Evolutionary conservation across 2,329 filamentous ascomycete species (phyloP), one percentile per base, ranked within the genome.

Genomic region (Coniella lustricola): DNA sequence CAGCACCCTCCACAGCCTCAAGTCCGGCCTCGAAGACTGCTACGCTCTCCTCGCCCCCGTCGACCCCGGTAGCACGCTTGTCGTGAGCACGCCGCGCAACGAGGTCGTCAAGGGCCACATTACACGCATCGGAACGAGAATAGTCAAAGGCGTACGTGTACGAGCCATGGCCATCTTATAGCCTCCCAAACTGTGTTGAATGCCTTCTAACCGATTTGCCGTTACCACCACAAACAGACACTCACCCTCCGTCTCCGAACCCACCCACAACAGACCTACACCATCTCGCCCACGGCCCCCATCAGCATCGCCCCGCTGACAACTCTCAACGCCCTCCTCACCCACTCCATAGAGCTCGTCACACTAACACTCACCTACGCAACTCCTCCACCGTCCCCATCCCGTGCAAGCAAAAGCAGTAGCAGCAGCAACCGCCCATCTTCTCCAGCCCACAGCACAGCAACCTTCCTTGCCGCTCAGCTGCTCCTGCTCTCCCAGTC

Each of bases 51-150:
- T 98, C 25, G 85, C 89, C 7, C 90, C 91, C 1, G 77, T 84
- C 54, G 89, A 95, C 61, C 83, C 85, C 1, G 90, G 90, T 8
- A 90, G 84, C 58, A 98, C 91, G 1, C 79, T 98, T 22, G 90
- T 93, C 25, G 77, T 98, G 56, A 93, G 87, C 53, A 94, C 90
- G 13, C 78, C 85, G 48, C 81, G 90, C 48, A 91, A 88, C 48
- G 93, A 98, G 70, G 82, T 79, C 56, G 82, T 97, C 54, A 98
- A 98, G 66, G 93, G 93, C 16, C 87, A 89, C 59, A 81, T 97
- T 52, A 97, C 91, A 1, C 81, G 93, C 46, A 81, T 95, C 32
- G 93, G 93, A 34, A 88, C 88, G n/a, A 82, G 85, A 44, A 85
- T 98, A 55, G 85, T 95, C 54, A 95, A 95, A 65, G 91, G 90